Evolutionary conservation across 2,329 filamentous ascomycete genomes (phyloP), one percentile per base, ranked within the genome.

Genomic region (Sporothrix phasma): DNA sequence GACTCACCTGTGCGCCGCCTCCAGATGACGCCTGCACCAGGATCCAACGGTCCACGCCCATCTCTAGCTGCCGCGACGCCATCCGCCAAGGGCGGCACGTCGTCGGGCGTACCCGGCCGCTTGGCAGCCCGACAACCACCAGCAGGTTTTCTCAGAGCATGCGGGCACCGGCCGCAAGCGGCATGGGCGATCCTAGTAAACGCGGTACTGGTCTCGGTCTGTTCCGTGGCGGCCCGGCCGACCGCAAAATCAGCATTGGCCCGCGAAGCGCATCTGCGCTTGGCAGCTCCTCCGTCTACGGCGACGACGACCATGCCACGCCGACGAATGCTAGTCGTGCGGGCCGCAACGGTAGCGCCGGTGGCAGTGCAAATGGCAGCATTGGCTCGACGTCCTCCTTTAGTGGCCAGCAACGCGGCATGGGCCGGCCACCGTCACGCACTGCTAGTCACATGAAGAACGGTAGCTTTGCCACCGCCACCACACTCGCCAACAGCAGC

Each of bases 1-100:
- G 92, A 96, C 68, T 97, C 93, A 2, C 94, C 93, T 3, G 80
- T 89, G 41, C 86, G 89, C 69, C 88, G 84, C 70, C 76, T 85
- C 54, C 86, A 86, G 64, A 83, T 86, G 74, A 87, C 81, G 10
- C 85, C 83, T 29, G 84, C 74, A 51, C 79, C 81, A 29, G 56
- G 56, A 19, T 45, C 39, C 22, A 59, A 45, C 56, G 56, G 11
- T 78, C 78, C 80, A 7, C 79, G 84, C 43, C 81, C 84, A 1
- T 83, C 84, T 5, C 77, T 87, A 49, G 3, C 56, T 7, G 39
- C 56, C 24, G 74, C 83, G 58, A 79, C 84, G 60, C 81, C 87
- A 1, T 80, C 70, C 19, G 69, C 75, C 37, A 80, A 78, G 66
- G 41, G 41, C n/a, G 41, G 41, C 41, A 69, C 71, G 8, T 37